phyloP scores from a whole-genome alignment of 129 eudicot species.

The Flaveria robusta region DNA sequence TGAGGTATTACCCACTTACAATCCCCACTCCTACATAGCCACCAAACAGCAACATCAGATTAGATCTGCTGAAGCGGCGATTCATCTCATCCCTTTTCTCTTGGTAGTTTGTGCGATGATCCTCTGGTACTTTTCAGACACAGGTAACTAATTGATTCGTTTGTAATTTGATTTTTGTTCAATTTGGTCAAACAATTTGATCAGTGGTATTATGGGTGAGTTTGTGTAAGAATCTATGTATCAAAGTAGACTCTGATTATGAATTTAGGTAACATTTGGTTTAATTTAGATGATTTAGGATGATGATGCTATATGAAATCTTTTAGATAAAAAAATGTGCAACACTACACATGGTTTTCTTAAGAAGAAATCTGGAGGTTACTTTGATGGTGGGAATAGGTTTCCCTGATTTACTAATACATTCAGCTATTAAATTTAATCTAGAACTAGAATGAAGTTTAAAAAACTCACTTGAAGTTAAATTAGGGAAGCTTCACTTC shows the following conservation, averaged over 20 bases:
- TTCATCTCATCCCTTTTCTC: slow-evolving; percentile 56
- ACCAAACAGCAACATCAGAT: slow-evolving; percentile 48
- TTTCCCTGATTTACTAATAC: not conserved
- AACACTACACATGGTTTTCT: not conserved
- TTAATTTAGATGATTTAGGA: not conserved
- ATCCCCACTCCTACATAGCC: slow-evolving; percentile 47
- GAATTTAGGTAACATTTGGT: not conserved
- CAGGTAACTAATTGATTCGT: slow-evolving; percentile 28
- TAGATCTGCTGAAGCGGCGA: slow-evolving; percentile 59
- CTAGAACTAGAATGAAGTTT: too few species aligned
- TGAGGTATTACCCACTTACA: slow-evolving; percentile 43
- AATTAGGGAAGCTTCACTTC: too few species aligned
- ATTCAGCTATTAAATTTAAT: not conserved
- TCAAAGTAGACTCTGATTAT: too few species aligned
- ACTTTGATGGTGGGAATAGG: not conserved
- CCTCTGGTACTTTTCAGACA: slow-evolving; percentile 58
- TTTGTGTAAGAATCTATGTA: too few species aligned
- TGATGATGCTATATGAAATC: not conserved
- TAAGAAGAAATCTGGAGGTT: not conserved
- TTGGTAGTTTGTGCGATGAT: slow-evolving; percentile 48
- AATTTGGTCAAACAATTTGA: not conserved
- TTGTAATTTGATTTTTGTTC: not conserved
- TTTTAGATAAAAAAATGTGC: not conserved
- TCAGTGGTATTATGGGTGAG: too few species aligned
- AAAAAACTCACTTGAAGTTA: too few species aligned